Evolutionary conservation across 805 yeast genomes (phyloP), one percentile per base, ranked within the genome.

Genomic region (Candida insectorum): DNA sequence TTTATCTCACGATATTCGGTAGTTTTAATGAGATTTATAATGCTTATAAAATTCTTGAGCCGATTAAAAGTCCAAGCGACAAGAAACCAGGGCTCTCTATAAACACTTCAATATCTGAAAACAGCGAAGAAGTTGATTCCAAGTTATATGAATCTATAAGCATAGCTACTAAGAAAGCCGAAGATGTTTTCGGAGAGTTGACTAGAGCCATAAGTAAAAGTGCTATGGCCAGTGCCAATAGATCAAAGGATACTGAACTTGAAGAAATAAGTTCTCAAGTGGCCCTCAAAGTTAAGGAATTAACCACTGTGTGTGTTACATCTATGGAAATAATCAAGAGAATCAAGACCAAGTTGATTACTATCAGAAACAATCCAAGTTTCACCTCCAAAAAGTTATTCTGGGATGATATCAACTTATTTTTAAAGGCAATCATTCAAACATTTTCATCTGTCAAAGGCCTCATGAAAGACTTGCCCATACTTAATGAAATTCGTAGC

Each of bases 381-480:
- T 48, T 54, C 4, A 49, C 58, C 6, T 82, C 80, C 22, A 78
- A 84, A 41, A 69, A 75, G 38, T 69, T 69, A 44, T 78, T 91
- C 34, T 89, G 93, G 78, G 97, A 91, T 44, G 89, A 85, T 44
- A 81, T 86, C 21, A 88, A 85, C 52, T 61, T 77, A 30, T 87
- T 88, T 47, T 64, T 91, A 45, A 87, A 86, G 50, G 79, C 95
- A 0, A 82, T 89, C 37, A 81, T 91, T 43, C 80, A 79, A 22
- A 85, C 93, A 26, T 66, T 91, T 44, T 93, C 91, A 2, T 77
- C 85, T 1, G 87, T 95, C 0, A 88, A 88, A 51, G 71, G 75
- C 1, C 80, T 94, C 2, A 82, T 91, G 77, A 73, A 76, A 34
- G 96, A 85, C 43, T 68, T 87, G 37, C 89, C 95, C 0, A 73